A percentile compares a stretch with the other conserved stretches of the same genome.
Evolutionary conservation across 495 filamentous ascomycete genomes (phyloP).

Genomic region (Aspergillus taichungensis): DNA sequence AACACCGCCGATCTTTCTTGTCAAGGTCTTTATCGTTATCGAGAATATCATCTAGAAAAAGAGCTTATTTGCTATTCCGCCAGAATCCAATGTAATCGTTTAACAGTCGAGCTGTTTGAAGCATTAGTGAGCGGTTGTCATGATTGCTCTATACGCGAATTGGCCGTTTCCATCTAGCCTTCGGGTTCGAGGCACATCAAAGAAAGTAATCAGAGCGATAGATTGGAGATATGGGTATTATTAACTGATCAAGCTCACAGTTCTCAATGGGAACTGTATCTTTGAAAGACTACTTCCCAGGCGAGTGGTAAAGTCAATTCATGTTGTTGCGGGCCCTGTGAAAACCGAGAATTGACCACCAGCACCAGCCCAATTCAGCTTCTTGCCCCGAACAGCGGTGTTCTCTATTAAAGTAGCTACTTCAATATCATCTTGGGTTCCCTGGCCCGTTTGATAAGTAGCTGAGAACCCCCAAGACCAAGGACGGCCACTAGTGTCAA

Average conservation of each 20-base stretch:
- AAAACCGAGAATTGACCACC: conserved; percentile 55
- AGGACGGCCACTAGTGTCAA: conserved; percentile 48
- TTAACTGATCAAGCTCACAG: neutral
- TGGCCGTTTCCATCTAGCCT: too few relatives aligned
- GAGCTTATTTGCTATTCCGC: too few relatives aligned
- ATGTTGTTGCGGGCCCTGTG: conserved; percentile 20
- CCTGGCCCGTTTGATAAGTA: conserved; percentile 56
- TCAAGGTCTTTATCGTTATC: too few relatives aligned
- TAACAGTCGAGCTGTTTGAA: too few relatives aligned
- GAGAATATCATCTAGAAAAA: too few relatives aligned
- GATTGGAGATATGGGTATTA: too few relatives aligned
- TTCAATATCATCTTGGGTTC: conserved; percentile 47
- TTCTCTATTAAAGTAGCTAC: conserved; percentile 51
- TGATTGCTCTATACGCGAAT: too few relatives aligned
- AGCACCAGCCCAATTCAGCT: conserved; percentile 48
- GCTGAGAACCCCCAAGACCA: conserved; percentile 57
- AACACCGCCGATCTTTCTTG: too few relatives aligned
- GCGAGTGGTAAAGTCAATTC: neutral
- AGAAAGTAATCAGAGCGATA: too few relatives aligned
- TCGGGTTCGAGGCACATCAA: too few relatives aligned
- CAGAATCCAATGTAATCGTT: too few relatives aligned
- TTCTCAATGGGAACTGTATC: neutral
- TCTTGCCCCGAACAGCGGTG: conserved; percentile 47
- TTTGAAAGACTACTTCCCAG: neutral
- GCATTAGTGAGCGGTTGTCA: too few relatives aligned